Conservation (phyloP, 805 yeast species). For the Ogataea nitratoaversa region DNA sequence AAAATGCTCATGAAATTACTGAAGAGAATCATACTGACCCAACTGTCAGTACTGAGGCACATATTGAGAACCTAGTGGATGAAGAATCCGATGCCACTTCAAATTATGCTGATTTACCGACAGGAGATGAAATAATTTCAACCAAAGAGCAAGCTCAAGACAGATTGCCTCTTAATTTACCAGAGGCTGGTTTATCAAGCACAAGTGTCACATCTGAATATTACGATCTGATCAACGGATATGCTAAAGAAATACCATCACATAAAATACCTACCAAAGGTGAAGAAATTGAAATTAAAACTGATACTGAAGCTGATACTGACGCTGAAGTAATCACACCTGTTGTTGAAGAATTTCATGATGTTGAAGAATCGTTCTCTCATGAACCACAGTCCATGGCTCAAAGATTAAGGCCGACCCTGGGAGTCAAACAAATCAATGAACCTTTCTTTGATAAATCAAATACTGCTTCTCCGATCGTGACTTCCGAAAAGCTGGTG, state of each 20-base stretch:
- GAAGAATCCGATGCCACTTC: constrained; percentile 9
- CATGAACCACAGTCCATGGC: constrained; percentile 35
- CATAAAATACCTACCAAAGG: too few species aligned
- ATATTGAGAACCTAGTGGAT: constrained; percentile 9
- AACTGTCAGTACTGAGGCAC: constrained; percentile 1
- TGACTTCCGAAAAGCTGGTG: too few species aligned
- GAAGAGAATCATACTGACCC: constrained; percentile 25
- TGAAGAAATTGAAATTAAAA: too few species aligned
- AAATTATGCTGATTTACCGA: constrained; percentile 11
- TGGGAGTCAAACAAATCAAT: constrained; percentile 26
- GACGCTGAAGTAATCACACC: not conserved
- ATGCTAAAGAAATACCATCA: constrained; percentile 5
- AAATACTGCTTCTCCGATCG: too few species aligned
- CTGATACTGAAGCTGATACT: too few species aligned
- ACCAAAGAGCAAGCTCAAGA: too few species aligned
- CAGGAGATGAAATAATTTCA: too few species aligned
- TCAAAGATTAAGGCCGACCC: constrained; percentile 41
- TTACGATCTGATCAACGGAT: too few species aligned
- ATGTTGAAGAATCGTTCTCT: constrained; percentile 2
- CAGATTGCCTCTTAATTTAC: too few species aligned
- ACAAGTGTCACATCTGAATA: too few species aligned
- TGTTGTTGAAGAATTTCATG: not conserved
- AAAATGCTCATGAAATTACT: not conserved
- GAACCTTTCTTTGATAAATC: too few species aligned
- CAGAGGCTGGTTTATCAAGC: too few species aligned